A percentile compares a stretch with the other conserved stretches of the same genome.
These are phyloP conservation scores for Hippophae rhamnoides DNA, from an alignment of 306 rosid species.

Conservation along the genomic window DNA sequence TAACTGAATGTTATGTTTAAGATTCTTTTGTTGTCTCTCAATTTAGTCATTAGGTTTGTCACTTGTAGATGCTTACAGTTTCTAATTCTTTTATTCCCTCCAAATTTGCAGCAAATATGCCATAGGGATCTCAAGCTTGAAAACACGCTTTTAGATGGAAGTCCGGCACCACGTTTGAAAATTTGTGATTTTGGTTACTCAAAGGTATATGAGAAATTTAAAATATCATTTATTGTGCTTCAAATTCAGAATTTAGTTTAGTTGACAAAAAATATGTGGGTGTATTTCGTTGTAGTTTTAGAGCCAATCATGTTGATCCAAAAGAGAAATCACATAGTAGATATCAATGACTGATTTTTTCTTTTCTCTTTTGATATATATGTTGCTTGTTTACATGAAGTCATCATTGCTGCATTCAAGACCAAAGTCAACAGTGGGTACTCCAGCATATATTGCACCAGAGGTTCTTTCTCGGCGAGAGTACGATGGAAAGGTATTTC, in stretches of 20 bases:
- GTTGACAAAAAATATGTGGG: neutral
- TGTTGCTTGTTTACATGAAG: constrained; percentile 2
- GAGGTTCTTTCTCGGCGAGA: constrained; percentile 48
- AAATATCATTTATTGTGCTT: neutral
- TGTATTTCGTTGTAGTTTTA: no score
- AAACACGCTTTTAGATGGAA: constrained; percentile 38
- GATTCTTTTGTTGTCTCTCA: neutral
- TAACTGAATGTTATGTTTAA: neutral
- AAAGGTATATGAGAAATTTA: constrained; percentile 24
- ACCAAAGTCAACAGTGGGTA: constrained; percentile 19
- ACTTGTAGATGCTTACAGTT: neutral
- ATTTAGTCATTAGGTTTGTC: neutral
- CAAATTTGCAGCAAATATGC: constrained; percentile 15
- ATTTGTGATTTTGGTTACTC: constrained; percentile 67
- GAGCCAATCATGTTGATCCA: no score
- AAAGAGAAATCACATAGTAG: neutral
- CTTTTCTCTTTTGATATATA: neutral
- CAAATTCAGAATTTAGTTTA: neutral
- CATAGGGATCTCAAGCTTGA: constrained; percentile 20
- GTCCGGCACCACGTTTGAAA: constrained; percentile 62
- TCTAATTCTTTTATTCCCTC: neutral
- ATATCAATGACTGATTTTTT: neutral
- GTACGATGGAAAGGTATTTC: constrained; percentile 37
- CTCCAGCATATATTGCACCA: constrained; percentile 60
- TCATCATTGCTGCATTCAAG: constrained; percentile 18